A percentile compares a stretch with the other conserved stretches of the same genome.
phyloP scores from a whole-genome alignment of 257 asterid species.

The Nicotiana knightiana region DNA sequence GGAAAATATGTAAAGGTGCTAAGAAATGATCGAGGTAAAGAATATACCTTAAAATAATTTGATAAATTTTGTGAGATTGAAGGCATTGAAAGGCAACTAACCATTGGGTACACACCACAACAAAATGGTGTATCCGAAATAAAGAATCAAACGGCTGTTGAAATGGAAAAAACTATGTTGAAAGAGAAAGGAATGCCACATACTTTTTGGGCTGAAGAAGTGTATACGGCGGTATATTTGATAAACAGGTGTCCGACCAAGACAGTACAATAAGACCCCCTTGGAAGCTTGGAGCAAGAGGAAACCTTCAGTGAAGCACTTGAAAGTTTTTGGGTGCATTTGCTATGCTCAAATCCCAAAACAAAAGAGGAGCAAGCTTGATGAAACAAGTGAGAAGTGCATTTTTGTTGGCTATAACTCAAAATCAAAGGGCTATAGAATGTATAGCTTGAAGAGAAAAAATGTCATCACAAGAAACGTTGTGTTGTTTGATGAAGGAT shows the following conservation, averaged over 20 bases:
- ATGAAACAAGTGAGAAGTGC: neutral
- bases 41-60: neutral
- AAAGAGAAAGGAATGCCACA: too few relatives aligned
- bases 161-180: too few relatives aligned
- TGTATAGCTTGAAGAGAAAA: neutral
- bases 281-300: neutral
- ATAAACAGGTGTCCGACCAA: neutral
- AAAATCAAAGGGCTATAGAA: neutral
- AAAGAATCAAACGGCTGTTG: neutral
- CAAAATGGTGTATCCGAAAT: neutral
- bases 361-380: neutral
- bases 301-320: neutral
- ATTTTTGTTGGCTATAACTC: neutral
- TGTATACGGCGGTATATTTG: neutral
- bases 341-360: neutral
- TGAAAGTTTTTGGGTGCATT: neutral
- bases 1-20: neutral
- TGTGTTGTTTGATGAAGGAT: neutral
- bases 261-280: neutral
- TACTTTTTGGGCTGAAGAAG: too few relatives aligned
- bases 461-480: neutral
- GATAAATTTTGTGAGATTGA: neutral
- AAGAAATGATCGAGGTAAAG: conserved; percentile 1
- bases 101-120: neutral
- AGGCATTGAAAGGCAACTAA: neutral